Percentiles rank a stretch among this genome's conserved stretches.
Conservation (phyloP, 768 basidiomycete genomes). For the Chiua virens region DNA sequence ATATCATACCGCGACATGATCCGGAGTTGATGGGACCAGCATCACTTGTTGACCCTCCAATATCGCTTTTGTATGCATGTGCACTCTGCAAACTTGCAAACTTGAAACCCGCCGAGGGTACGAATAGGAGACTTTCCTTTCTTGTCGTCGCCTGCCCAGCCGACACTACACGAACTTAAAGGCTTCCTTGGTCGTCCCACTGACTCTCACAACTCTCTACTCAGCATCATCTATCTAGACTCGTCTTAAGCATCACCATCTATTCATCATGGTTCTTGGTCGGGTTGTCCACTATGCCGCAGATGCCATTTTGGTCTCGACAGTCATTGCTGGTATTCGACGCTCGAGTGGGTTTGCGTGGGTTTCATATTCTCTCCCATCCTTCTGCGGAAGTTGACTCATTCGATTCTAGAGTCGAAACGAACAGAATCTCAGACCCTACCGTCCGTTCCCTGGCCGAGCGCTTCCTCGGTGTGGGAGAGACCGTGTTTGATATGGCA, state of each 20-base stretch:
- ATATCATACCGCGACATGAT: conserved; percentile 40
- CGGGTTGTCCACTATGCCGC: conserved; percentile 79
- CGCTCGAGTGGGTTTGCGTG: conserved; percentile 89
- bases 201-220: background rate
- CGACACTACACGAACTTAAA: background rate
- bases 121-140: conserved; percentile 21
- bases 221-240: background rate
- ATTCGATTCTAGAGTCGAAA: conserved; percentile 54
- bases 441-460: conserved; percentile 77
- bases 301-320: conserved; percentile 84
- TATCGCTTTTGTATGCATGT: conserved; percentile 33
- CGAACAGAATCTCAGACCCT: conserved; percentile 69
- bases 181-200: too few relatives aligned
- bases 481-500: conserved; percentile 83
- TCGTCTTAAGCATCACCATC: conserved; percentile 1
- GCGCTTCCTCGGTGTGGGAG: conserved; percentile 82
- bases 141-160: background rate
- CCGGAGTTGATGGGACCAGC: conserved; percentile 76
- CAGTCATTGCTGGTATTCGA: conserved; percentile 87
- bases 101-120: background rate
- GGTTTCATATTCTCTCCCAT: conserved; percentile 36
- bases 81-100: background rate
- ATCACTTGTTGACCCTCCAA: conserved; percentile 68
- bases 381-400: background rate
- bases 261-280: conserved; percentile 54